Evolutionary conservation across 441 rosid genomes (phyloP), one percentile per base, ranked within the genome.

Genomic region (Arabidopsis hybrid): DNA sequence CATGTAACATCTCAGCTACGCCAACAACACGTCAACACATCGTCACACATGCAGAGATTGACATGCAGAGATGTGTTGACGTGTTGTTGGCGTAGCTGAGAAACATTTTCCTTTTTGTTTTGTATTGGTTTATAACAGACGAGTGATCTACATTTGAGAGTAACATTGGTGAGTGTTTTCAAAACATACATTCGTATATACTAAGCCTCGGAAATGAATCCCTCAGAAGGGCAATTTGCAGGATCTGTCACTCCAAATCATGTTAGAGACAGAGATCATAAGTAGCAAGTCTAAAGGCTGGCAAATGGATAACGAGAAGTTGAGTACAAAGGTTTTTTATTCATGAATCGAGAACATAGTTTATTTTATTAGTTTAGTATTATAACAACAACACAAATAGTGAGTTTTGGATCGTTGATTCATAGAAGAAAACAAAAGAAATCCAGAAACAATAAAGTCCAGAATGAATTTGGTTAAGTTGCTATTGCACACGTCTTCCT

Each of bases 401-500:
- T 21, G 8, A 11, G 31, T 60, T 7, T 60, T 52, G 17, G 7
- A 55, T 39, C 18, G 39, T 45, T 21, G 2, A 31, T 46, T 12
- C 65, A 29, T 36, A 12, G 18, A 13, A 58, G 7, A 4, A n/a
- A 35, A 13, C 2, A 38, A 47, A 29, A 18, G 6, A 55, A 73
- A 75, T 52, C 40, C 43, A 67, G 40, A 60, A 75, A 35, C 29
- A 26, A 65, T 0, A 52, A 18, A 45, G 34, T 38, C 52, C 8
- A 50, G 67, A 76, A 62, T 49, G 34, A 76, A 70, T 38, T 32
- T 46, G n/a, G 32, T 40, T 84, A 72, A 49, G 71, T 76, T 16
- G 64, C 29, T 29, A 80, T 8, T 8, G 73, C 64, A 62, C 81
- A 35, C 78, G 76, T 84, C 89, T 94, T 92, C 82, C 93, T 85